Percentiles rank a stretch among this genome's conserved stretches.
Conservation (phyloP, 371 early-diverging fungal genomes). For the Apophysomyces elegans region DNA sequence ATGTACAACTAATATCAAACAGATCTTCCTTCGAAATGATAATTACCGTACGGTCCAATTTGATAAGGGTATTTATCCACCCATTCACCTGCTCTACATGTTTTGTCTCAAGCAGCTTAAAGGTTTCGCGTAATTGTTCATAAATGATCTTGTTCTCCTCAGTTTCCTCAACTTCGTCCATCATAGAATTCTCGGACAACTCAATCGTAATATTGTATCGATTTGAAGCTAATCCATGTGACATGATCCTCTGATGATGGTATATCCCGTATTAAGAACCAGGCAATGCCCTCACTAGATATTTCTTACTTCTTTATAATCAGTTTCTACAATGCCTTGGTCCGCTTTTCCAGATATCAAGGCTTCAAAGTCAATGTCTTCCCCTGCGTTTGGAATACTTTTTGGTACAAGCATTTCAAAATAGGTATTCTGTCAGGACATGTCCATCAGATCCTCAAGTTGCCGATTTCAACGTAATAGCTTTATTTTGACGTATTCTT, state of each 20-base stretch:
- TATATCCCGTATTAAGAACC: too few species aligned
- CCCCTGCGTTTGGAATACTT: conserved; percentile 18
- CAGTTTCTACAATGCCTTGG: conserved; percentile 1
- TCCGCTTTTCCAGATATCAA: conserved; percentile 33
- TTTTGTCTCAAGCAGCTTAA: conserved; percentile 50
- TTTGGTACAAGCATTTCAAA: conserved; percentile 66
- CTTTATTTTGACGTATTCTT: neutral
- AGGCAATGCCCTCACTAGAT: too few species aligned
- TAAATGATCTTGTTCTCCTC: conserved; percentile 63
- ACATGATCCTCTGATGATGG: conserved; percentile 29
- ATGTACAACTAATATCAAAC: neutral
- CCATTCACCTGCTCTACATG: conserved; percentile 47
- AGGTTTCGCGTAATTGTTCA: conserved; percentile 64
- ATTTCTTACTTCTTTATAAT: conserved; percentile 32
- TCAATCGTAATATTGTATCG: conserved; percentile 65
- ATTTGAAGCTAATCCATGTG: conserved; percentile 66
- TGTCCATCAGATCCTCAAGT: too few species aligned
- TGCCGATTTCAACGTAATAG: neutral
- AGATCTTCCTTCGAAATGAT: neutral
- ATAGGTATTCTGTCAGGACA: conserved; percentile 39
- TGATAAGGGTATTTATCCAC: conserved; percentile 59
- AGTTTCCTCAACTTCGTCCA: conserved; percentile 59
- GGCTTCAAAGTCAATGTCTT: conserved; percentile 36
- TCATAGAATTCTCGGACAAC: conserved; percentile 51
- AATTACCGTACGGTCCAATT: conserved; percentile 43